Conservation (phyloP, 192 early-diverging fungal species). For the Backusella mclennaniae region DNA sequence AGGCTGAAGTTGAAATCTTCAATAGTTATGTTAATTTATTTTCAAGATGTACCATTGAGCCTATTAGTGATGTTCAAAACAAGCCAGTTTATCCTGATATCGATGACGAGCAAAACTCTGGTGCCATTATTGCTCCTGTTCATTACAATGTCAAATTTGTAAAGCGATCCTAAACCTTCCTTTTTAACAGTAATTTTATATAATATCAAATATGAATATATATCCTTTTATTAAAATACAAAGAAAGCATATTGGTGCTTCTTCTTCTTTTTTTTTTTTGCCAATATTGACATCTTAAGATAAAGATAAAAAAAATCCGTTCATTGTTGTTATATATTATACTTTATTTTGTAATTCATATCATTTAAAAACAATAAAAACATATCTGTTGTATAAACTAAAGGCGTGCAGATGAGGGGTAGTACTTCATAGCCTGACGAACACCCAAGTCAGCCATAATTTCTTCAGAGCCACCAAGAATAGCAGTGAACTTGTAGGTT, state of each 20-base stretch:
- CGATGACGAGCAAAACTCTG: not conserved
- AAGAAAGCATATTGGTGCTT: not conserved
- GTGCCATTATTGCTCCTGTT: not conserved
- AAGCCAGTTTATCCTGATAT: not conserved
- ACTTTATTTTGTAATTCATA: not conserved
- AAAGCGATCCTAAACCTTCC: not conserved
- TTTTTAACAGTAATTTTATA: not conserved
- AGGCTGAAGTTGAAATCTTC: constrained; percentile 8
- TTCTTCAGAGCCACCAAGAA: constrained; percentile 45
- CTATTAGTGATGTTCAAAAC: not conserved
- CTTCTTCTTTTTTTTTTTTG: too few relatives aligned
- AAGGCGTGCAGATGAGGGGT: constrained; percentile 32
- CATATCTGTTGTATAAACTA: not conserved
- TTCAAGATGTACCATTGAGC: constrained; percentile 2
- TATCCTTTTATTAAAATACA: not conserved
- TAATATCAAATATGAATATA: not conserved
- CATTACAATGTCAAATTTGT: not conserved
- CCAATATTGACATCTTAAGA: too few relatives aligned
- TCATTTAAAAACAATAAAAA: not conserved
- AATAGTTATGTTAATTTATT: not conserved
- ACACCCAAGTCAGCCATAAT: constrained; percentile 54
- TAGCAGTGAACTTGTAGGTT: constrained; percentile 51
- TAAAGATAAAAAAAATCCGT: too few relatives aligned
- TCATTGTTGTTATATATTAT: too few relatives aligned
- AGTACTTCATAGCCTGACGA: constrained; percentile 32